Conservation (phyloP, 1,139 yeast species). For the Keqinozyma sinolaborantium region DNA sequence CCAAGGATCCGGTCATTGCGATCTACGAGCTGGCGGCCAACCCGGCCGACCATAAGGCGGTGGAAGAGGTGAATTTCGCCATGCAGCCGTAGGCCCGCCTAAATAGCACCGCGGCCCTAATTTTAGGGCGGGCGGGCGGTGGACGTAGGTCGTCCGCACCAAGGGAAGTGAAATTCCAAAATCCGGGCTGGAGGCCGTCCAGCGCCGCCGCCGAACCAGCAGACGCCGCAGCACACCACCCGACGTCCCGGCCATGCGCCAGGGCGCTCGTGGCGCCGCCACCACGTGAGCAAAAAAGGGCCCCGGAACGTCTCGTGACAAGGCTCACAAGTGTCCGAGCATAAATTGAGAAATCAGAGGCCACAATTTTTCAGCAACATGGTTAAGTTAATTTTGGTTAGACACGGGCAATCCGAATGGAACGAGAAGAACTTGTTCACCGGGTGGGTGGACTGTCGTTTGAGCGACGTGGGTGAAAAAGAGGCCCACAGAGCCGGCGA, state of each 20-base stretch:
- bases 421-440: constrained; percentile 97
- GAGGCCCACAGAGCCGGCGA: constrained; percentile 96
- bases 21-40: constrained; percentile 90
- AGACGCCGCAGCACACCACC: too few relatives aligned
- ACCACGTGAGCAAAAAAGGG: not conserved
- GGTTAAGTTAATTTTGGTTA: constrained; percentile 76
- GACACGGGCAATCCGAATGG: constrained; percentile 99
- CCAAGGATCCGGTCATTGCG: constrained; percentile 68
- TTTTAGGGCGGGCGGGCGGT: too few relatives aligned
- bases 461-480: constrained; percentile 78
- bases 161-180: too few relatives aligned
- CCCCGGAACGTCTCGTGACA: not conserved
- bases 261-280: not conserved
- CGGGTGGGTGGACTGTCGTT: constrained; percentile 97
- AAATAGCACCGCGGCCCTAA: too few relatives aligned
- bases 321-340: not conserved
- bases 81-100: not conserved
- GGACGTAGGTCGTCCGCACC: too few relatives aligned
- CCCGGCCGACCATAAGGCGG: constrained; percentile 76
- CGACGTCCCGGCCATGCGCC: too few relatives aligned
- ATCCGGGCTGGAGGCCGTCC: too few relatives aligned
- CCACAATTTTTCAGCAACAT: constrained; percentile 14
- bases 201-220: too few relatives aligned
- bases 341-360: not conserved
- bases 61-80: constrained; percentile 3